Evolutionary conservation across 2,329 filamentous ascomycete genomes (phyloP), one percentile per base, ranked within the genome.

Genomic region (Penicillium sp.): DNA sequence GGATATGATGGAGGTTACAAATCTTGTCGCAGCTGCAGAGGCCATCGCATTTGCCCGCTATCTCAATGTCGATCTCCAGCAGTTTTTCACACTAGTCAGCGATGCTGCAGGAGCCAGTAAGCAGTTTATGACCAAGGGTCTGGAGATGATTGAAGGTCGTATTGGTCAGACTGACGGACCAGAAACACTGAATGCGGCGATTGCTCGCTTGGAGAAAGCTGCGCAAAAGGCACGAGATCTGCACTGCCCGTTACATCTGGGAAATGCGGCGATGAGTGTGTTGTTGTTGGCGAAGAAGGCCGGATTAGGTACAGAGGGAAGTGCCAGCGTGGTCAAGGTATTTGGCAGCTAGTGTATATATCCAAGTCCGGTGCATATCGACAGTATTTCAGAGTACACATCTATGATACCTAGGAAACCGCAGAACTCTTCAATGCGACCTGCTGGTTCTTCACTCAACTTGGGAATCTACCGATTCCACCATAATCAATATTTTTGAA

Each of bases 1-100:
- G 36, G 67, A 73, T 36, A 50, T 74, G 21, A 68, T 74, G 46
- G 55, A 60, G 13, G 64, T 69, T n/a, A 69, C 74, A 10, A 73
- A 75, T 44, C 66, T 75, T n/a, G 69, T 70, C 7, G 70, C 71
- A 0, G 68, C 70, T 1, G 69, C 73, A 0, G 73, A 76, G 46
- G 71, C 68, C 7, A 65, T 75, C 50, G 59, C 67, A 0, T 74
- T 75, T 50, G 72, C 71, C 33, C 64, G 67, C 9, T 54, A 67
- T 33, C 64, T 75, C 4, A 65, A 67, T 0, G 65, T 73, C 13
- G 69, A 74, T 46, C 56, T 72, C 21, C 54, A 60, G 37, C 62
- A 68, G 41, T 72, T 75, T 60, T 69, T 66, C 48, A 64, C 65
- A 8, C 67, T 75, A 33, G 71, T 75, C 30, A 61, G 60, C 32